Conservation (phyloP, 2,329 filamentous ascomycete species). For the Colletotrichum musicola region DNA sequence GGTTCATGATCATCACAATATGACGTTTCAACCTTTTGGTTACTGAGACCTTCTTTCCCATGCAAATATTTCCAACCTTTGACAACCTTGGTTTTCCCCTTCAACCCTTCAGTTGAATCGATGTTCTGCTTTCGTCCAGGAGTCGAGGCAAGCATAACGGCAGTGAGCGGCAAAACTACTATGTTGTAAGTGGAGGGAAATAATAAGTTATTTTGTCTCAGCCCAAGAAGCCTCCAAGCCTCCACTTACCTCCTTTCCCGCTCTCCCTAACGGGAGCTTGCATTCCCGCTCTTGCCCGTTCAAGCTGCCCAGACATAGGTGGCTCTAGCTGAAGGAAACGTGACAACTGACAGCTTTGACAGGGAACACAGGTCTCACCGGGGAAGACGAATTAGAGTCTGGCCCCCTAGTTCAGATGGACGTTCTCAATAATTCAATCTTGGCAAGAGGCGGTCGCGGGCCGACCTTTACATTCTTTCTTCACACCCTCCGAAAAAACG, state of each 20-base stretch:
- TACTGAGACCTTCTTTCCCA: background rate
- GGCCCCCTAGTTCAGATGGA: background rate
- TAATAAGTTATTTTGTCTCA: slow-evolving; percentile 26
- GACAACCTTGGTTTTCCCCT: background rate
- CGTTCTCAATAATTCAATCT: slow-evolving; percentile 18
- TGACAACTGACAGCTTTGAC: background rate
- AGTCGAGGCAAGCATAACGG: background rate
- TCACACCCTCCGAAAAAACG: background rate
- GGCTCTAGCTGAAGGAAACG: slow-evolving; percentile 7
- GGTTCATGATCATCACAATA: background rate
- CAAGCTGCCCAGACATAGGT: background rate
- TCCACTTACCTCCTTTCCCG: slow-evolving; percentile 26
- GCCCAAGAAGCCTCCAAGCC: slow-evolving; percentile 13
- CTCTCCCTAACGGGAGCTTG: slow-evolving; percentile 15
- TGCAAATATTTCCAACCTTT: slow-evolving; percentile 13
- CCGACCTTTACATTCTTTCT: background rate
- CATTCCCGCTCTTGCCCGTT: slow-evolving; percentile 4
- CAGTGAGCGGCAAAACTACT: background rate
- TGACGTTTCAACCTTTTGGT: background rate
- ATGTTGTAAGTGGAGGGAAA: slow-evolving; percentile 7
- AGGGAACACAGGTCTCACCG: slow-evolving; percentile 2
- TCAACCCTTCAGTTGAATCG: background rate
- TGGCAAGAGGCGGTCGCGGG: slow-evolving; percentile 12
- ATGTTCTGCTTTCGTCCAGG: slow-evolving; percentile 18
- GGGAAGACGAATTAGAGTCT: background rate